Evolutionary conservation across 2,329 filamentous ascomycete species (phyloP), one percentile per base, ranked within the genome.

Genomic region (Lachnum nothofagi): DNA sequence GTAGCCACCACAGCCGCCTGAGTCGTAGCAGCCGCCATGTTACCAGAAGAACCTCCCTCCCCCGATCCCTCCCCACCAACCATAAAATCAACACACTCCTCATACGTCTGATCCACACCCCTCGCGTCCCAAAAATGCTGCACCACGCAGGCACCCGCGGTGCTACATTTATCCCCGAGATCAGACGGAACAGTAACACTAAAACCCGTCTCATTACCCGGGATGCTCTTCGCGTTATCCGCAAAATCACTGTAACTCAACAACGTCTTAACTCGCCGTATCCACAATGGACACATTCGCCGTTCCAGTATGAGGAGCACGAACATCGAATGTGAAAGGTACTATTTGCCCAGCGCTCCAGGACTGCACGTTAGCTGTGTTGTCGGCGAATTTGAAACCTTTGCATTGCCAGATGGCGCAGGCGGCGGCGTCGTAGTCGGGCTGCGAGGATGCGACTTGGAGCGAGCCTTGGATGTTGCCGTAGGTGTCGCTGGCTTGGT

Each of bases 221-320:
- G 65, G 48, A 74, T 69, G 14, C 70, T 64, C 10, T 67, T 61
- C 51, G 68, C 73, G 17, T 56, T 58, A 31, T 72, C 69, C n/a
- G 73, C 78, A 60, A 78, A 82, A 48, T 66, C 63, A 51, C 67
- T 65, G 67, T 72, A 81, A 51, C 57, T 68, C 50, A 70, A 72
- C 48, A 80, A 65, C 27, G 70, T 67, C 41, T 63, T 48, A 22
- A 74, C 75, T 69, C 41, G 66, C 65, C 12, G 72, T 72, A 59
- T 75, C 67, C 54, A 81, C 68, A 54, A 81, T 72, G 41, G 71
- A 74, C 40, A 81, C 72, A 63, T 80, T 80, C 58, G 76, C 76
- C 10, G 65, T 63, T 50, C 78, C 78, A 12, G 72, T 73, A 66
- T 81, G 78, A 19, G 73, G 69, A 46, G 75, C 74, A 4, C 69